Evolutionary conservation across 2,329 filamentous ascomycete genomes (phyloP).

Genomic region (Phialophora macrospora): DNA sequence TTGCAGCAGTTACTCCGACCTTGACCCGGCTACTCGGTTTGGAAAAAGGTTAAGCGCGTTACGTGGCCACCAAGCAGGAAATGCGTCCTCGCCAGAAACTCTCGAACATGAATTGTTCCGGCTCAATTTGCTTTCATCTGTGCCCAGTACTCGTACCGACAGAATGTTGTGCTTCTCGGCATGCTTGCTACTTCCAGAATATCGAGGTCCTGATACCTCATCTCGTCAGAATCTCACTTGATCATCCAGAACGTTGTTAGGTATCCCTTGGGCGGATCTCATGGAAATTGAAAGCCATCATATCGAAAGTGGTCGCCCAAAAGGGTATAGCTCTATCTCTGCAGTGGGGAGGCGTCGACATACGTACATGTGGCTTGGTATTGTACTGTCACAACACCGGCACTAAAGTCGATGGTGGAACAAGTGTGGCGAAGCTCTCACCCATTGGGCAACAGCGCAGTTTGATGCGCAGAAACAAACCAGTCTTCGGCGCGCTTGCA

Average conservation of each 20-base stretch:
- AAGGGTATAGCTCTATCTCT: constrained; percentile 25
- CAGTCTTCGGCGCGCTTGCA: constrained; percentile 9
- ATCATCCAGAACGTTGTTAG: not conserved
- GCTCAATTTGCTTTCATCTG: not conserved
- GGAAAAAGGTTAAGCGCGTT: constrained; percentile 10
- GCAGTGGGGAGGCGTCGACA: constrained; percentile 14
- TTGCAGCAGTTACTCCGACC: constrained; percentile 27
- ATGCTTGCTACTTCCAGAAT: not conserved
- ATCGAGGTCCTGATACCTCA: not conserved
- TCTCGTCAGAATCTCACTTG: not conserved
- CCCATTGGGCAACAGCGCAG: constrained; percentile 11
- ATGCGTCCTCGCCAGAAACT: not conserved
- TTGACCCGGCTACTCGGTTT: constrained; percentile 27
- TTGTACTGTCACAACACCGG: constrained; percentile 23
- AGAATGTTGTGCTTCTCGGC: not conserved
- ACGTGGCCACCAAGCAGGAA: constrained; percentile 9
- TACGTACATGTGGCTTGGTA: constrained; percentile 21
- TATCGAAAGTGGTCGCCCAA: constrained; percentile 33
- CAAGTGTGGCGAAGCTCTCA: constrained; percentile 27
- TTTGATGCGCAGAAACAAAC: not conserved
- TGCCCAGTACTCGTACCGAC: not conserved
- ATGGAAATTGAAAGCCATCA: constrained; percentile 33
- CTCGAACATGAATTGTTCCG: not conserved
- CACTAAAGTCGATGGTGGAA: constrained; percentile 33
- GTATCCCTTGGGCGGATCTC: constrained; percentile 22